Evolutionary conservation across 73 alveolate species (phyloP).

Genomic region (Uronychia binucleata): DNA sequence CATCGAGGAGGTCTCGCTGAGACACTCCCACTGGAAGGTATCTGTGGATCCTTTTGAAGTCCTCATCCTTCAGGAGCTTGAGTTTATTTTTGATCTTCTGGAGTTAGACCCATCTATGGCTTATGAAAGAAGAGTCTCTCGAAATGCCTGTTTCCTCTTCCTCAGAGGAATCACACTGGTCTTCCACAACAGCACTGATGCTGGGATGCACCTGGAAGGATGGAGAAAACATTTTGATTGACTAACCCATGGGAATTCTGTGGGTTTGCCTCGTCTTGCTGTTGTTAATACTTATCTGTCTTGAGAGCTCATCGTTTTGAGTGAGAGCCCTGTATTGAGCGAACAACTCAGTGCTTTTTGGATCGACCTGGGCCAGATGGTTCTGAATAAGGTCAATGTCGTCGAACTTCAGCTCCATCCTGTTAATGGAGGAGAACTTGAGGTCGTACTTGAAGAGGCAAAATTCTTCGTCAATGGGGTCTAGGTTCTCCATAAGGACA

Average conservation of each 20-base stretch:
- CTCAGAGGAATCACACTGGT: too few relatives aligned
- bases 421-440: slow-evolving; percentile 61
- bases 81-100: slow-evolving; percentile 33
- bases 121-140: neutral
- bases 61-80: slow-evolving; percentile 58
- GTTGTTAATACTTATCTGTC: too few relatives aligned
- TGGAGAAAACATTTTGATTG: neutral
- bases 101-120: neutral
- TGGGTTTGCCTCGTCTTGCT: too few relatives aligned
- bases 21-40: slow-evolving; percentile 32
- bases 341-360: slow-evolving; percentile 15
- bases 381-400: neutral
- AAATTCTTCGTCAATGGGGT: slow-evolving; percentile 62
- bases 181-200: too few relatives aligned
- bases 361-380: neutral
- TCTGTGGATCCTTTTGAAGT: slow-evolving; percentile 50
- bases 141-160: neutral
- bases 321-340: too few relatives aligned
- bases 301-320: too few relatives aligned
- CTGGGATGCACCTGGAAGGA: neutral
- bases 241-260: too few relatives aligned
- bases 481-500: slow-evolving; percentile 62
- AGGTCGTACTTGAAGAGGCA: slow-evolving; percentile 59
- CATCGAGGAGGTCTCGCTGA: slow-evolving; percentile 33
- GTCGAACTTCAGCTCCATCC: slow-evolving; percentile 31